phyloP scores from a whole-genome alignment of 768 basidiomycete genomes.

The Mrakia frigida region DNA sequence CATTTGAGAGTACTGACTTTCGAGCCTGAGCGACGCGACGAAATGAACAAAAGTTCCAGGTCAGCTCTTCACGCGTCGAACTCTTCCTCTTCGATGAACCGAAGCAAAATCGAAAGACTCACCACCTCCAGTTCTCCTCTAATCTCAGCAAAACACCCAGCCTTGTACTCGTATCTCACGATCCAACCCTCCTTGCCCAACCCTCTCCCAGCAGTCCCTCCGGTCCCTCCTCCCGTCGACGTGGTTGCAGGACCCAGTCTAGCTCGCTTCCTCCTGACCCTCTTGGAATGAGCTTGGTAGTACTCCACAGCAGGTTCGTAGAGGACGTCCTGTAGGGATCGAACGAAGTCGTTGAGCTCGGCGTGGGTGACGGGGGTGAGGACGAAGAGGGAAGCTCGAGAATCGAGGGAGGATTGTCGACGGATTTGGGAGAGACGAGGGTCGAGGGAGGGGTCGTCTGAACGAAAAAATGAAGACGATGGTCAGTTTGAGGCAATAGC shows the following conservation, averaged over 20 bases:
- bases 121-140: slow-evolving; percentile 91
- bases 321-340: slow-evolving; percentile 79
- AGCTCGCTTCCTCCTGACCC: slow-evolving; percentile 74
- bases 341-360: slow-evolving; percentile 84
- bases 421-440: slow-evolving; percentile 77
- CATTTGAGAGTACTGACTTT: not conserved
- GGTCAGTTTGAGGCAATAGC: not conserved
- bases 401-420: slow-evolving; percentile 79
- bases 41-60: not conserved
- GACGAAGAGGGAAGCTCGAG: slow-evolving; percentile 87
- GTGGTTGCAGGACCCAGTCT: slow-evolving; percentile 50
- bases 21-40: not conserved
- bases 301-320: slow-evolving; percentile 87
- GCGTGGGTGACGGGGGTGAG: slow-evolving; percentile 81
- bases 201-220: slow-evolving; percentile 52
- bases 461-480: not conserved
- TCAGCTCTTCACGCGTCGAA: not conserved
- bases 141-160: slow-evolving; percentile 94
- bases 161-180: slow-evolving; percentile 94
- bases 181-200: slow-evolving; percentile 87
- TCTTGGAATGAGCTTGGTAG: slow-evolving; percentile 86
- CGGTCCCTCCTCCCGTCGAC: slow-evolving; percentile 25
- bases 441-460: slow-evolving; percentile 82
- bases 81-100: too few species aligned
- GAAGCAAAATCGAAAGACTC: slow-evolving; percentile 40